Conservation (phyloP, 805 yeast species). For the Blastobotrys attinorum region DNA sequence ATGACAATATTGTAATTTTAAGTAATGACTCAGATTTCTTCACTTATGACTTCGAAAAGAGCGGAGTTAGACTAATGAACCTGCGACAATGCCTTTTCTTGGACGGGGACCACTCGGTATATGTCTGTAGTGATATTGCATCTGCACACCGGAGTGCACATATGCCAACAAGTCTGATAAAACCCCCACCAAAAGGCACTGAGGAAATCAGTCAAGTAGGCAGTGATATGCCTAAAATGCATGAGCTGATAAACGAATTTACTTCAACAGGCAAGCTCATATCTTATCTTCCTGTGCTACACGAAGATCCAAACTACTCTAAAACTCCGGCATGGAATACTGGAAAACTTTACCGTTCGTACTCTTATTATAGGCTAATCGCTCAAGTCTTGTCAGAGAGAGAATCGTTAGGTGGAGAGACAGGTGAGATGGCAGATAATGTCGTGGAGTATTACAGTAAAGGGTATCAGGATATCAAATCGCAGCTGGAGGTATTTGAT, state of each 20-base stretch:
- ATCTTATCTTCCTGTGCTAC: not conserved
- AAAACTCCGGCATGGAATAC: not conserved
- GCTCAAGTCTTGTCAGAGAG: no score
- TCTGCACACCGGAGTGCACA: no score
- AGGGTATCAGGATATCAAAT: not conserved
- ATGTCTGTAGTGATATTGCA: no score
- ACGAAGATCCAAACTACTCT: not conserved
- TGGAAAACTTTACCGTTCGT: not conserved
- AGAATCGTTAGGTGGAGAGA: no score
- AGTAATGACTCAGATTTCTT: constrained; percentile 2
- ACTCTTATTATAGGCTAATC: not conserved
- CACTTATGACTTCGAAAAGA: not conserved
- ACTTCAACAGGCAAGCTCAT: not conserved
- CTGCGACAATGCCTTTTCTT: no score
- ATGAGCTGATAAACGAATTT: not conserved
- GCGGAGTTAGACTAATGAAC: not conserved
- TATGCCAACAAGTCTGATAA: no score
- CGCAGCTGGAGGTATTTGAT: not conserved
- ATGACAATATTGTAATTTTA: not conserved
- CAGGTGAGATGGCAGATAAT: not conserved
- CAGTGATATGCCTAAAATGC: no score
- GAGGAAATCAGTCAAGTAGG: not conserved
- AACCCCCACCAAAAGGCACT: no score
- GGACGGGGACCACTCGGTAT: no score
- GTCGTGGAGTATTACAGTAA: not conserved